These are phyloP conservation scores for Biancaea sappan DNA, from an alignment of 306 rosid genomes.

Conservation along the genomic window DNA sequence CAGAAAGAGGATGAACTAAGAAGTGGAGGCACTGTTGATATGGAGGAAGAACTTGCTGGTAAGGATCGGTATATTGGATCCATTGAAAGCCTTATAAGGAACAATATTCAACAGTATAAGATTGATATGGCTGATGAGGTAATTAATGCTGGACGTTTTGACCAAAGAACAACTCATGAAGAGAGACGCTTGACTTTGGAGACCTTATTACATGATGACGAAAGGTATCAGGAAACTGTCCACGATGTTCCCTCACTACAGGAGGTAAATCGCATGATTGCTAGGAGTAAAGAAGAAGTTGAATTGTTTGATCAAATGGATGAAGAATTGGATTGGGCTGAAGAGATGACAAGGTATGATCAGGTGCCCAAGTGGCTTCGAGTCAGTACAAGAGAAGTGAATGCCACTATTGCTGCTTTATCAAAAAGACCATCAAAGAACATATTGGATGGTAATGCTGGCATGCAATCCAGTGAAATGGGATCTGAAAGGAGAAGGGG, in stretches of 20 bases:
- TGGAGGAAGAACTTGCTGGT: conserved; percentile 95
- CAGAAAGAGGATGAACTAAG: conserved; percentile 93
- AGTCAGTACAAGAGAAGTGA: conserved; percentile 80
- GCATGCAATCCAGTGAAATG: conserved; percentile 60
- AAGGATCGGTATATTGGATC: conserved; percentile 97
- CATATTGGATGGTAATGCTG: conserved; percentile 58
- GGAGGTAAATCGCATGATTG: conserved; percentile 98
- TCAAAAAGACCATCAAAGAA: conserved; percentile 80
- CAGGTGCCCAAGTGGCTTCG: conserved; percentile 96
- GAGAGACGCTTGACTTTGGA: conserved; percentile 95
- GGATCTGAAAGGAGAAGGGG: conserved; percentile 95
- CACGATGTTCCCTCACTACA: conserved; percentile 98
- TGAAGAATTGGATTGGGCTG: conserved; percentile 92
- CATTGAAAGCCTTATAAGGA: conserved; percentile 94
- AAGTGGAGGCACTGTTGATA: conserved; percentile 80
- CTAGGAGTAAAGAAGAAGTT: conserved; percentile 89
- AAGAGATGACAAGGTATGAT: conserved; percentile 81
- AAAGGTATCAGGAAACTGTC: conserved; percentile 92
- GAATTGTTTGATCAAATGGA: conserved; percentile 98
- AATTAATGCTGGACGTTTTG: conserved; percentile 99
- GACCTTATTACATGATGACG: conserved; percentile 96
- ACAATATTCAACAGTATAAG: conserved; percentile 95
- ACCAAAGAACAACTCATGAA: conserved; percentile 98
- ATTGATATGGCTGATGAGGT: conserved; percentile 99
- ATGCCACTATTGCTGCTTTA: conserved; percentile 69